A percentile compares a stretch with the other conserved stretches of the same genome.
These are phyloP conservation scores for Daldinia childiae DNA, from an alignment of 495 filamentous ascomycete species.

Conservation along the genomic window DNA sequence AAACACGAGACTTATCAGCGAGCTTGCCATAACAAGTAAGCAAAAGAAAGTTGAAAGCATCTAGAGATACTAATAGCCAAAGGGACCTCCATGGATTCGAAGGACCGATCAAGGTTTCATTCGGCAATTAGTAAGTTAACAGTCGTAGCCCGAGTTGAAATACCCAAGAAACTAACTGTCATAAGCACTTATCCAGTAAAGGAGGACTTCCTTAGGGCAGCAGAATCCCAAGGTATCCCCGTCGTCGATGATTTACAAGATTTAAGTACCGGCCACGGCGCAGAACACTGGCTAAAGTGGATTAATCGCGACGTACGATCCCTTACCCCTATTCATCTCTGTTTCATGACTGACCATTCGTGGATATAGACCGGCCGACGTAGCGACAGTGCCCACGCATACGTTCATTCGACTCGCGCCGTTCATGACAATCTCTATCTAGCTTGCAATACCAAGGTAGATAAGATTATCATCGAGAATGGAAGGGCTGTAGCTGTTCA, in stretches of 20 bases:
- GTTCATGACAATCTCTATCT: slow-evolving; percentile 77
- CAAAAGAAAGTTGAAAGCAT: not conserved
- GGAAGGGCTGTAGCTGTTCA: slow-evolving; percentile 71
- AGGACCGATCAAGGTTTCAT: slow-evolving; percentile 86
- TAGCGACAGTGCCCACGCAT: slow-evolving; percentile 79
- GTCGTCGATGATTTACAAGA: slow-evolving; percentile 75
- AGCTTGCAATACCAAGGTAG: slow-evolving; percentile 82
- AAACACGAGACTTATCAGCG: slow-evolving; percentile 88
- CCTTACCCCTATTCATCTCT: not conserved
- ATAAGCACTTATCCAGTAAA: slow-evolving; percentile 68
- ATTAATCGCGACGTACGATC: slow-evolving; percentile 71
- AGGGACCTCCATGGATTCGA: slow-evolving; percentile 79
- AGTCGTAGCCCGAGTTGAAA: not conserved
- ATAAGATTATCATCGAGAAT: slow-evolving; percentile 80
- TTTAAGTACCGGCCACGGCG: slow-evolving; percentile 68
- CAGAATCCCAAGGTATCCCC: slow-evolving; percentile 79
- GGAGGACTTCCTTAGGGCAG: slow-evolving; percentile 83
- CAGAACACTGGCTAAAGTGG: slow-evolving; percentile 72
- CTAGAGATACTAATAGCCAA: slow-evolving; percentile 9
- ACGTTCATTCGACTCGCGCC: slow-evolving; percentile 73
- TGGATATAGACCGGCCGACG: slow-evolving; percentile 66
- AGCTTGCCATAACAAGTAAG: slow-evolving; percentile 70
- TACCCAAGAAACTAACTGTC: not conserved
- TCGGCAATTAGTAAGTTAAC: slow-evolving; percentile 69
- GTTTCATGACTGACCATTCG: slow-evolving; percentile 15